Base-by-base conservation (phyloP, 495 filamentous ascomycete genomes). In the Penicillium coffeae region DNA sequence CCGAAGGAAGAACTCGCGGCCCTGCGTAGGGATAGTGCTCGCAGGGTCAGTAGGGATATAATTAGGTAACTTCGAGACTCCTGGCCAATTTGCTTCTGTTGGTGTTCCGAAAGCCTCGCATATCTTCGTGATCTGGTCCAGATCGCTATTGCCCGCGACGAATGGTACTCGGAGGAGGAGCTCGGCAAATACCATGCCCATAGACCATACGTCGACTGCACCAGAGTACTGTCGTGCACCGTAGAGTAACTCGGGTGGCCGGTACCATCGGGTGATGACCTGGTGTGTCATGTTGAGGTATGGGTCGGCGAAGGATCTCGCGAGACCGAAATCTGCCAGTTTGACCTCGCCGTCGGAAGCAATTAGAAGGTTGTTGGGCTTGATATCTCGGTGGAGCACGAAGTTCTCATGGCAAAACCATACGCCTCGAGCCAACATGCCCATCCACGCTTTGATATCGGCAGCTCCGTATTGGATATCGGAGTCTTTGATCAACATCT, bases 361-460 rank as follows among this genome's bases (percentile, higher is more conserved):
- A 51, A 97, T 93, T 38, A 99, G 79, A 60, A 97, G 72, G 69
- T 99, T 97, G 79, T 97, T 97, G 25, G 93, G 92, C 65, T 99
- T 99, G 74, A 99, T 97, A 74, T 99, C 94, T 52, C 93, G 87
- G 71, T 99, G 94, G 36, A 99, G 74, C 2, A 99, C 81, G 54
- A 84, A 90, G 65, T 93, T 94, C 64, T 88, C 88, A 68, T 99
- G 94, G 70, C 94, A 97, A 73, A 92, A 97, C 86, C 88, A 95
- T 15, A 96, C 84, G 9, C 89, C 94, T 42, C 92, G 80, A n/a
- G 77, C 75, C 10, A 96, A 81, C 94, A 96, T 96, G 27, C 86
- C 89, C 85, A 96, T 94, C 94, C 94, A 99, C 19, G 91, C 87
- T 62, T 99, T 99, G 59, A 99, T 86, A 64, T 99, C 92, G 9